Percentiles rank a stretch among this genome's conserved stretches.
Conservation (phyloP, 1,284 basidiomycete species). For the Sporisorium graminicola region DNA sequence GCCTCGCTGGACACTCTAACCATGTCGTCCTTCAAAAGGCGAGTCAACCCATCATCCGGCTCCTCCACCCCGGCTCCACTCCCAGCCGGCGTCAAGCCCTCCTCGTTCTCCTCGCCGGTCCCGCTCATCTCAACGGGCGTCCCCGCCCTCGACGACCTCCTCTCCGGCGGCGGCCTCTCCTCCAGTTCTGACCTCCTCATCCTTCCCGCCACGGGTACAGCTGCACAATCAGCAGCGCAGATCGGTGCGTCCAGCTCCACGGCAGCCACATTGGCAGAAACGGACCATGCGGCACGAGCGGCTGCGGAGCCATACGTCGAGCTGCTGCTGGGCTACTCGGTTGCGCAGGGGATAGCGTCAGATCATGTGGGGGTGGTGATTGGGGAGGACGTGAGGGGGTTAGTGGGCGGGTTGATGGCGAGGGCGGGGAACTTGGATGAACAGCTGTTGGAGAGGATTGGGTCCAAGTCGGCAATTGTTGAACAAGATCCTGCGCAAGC, state of each 20-base stretch:
- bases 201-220: slow-evolving; percentile 70
- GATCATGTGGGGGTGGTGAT: slow-evolving; percentile 80
- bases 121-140: slow-evolving; percentile 86
- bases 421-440: slow-evolving; percentile 50
- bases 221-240: slow-evolving; percentile 43
- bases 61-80: slow-evolving; percentile 69
- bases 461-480: neutral
- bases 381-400: slow-evolving; percentile 72
- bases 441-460: slow-evolving; percentile 23
- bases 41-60: slow-evolving; percentile 66
- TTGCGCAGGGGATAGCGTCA: slow-evolving; percentile 84
- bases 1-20: neutral
- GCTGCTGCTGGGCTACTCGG: slow-evolving; percentile 86
- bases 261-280: slow-evolving; percentile 74
- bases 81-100: slow-evolving; percentile 77
- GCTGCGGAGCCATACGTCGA: slow-evolving; percentile 78
- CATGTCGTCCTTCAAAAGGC: slow-evolving; percentile 84
- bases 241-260: slow-evolving; percentile 76
- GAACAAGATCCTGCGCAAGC: neutral
- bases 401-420: slow-evolving; percentile 63
- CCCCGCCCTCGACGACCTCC: slow-evolving; percentile 92
- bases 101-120: slow-evolving; percentile 76
- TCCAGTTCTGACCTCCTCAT: slow-evolving; percentile 81
- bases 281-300: slow-evolving; percentile 38
- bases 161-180: slow-evolving; percentile 88